Percentiles rank a stretch among this genome's conserved stretches.
These are phyloP conservation scores for Acer saccharum DNA, from an alignment of 345 rosid genomes.

Conservation along the genomic window DNA sequence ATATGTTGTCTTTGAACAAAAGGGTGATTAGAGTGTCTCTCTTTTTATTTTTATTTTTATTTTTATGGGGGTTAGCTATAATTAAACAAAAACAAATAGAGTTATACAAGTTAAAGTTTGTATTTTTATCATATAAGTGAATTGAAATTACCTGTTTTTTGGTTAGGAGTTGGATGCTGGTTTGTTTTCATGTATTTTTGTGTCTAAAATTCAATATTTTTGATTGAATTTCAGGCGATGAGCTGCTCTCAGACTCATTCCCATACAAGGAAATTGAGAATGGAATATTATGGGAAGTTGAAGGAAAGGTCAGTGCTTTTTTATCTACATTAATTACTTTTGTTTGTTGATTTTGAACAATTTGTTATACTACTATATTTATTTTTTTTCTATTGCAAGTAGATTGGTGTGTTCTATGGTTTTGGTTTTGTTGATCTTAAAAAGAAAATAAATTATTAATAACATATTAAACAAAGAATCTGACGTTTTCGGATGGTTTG, in stretches of 20 bases:
- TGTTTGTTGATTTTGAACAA: not conserved
- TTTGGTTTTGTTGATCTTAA: not conserved
- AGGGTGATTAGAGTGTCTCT: not conserved
- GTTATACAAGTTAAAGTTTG: not conserved
- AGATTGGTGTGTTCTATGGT: not conserved
- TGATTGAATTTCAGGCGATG: slow-evolving; percentile 55
- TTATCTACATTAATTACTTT: not conserved
- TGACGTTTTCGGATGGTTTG: not conserved
- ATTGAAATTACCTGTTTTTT: not conserved
- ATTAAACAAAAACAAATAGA: not conserved
- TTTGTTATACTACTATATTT: not conserved
- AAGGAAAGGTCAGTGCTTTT: slow-evolving; percentile 67
- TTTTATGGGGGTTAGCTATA: not conserved
- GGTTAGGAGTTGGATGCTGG: not conserved
- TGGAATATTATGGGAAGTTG: slow-evolving; percentile 89
- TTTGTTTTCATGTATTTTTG: slow-evolving; percentile 13
- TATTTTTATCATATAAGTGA: not conserved
- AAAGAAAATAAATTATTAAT: not conserved
- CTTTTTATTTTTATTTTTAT: not conserved
- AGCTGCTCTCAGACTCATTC: slow-evolving; percentile 97
- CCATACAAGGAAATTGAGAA: slow-evolving; percentile 79
- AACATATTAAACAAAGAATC: not conserved
- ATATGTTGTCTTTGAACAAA: not conserved
- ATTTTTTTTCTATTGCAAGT: too few relatives aligned
- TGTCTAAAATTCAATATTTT: not conserved